Conservation (phyloP, 768 basidiomycete genomes). For the Boletus vermiculosoides region DNA sequence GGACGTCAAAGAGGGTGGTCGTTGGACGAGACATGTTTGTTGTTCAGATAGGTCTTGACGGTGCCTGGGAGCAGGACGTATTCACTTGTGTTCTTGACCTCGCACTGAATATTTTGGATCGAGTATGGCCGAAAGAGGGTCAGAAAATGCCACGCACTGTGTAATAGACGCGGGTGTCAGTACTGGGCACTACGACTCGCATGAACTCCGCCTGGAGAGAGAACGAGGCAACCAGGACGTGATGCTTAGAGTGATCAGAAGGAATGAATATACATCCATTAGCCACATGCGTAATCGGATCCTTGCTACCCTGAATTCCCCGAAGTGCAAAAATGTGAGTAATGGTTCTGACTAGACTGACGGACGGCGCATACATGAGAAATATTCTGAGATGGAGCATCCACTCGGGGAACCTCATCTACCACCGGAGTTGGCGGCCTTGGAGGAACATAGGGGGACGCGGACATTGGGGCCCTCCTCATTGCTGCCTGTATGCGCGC, state of each 20-base stretch:
- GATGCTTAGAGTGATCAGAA: slow-evolving; percentile 10
- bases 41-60: slow-evolving; percentile 29
- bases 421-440: background rate
- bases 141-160: slow-evolving; percentile 7
- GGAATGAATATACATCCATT: slow-evolving; percentile 16
- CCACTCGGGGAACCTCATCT: background rate
- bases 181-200: slow-evolving; percentile 22
- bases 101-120: slow-evolving; percentile 11
- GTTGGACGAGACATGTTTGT: slow-evolving; percentile 27
- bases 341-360: background rate
- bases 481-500: too few relatives aligned
- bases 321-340: background rate
- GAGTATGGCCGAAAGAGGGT: background rate
- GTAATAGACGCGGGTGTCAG: slow-evolving; percentile 20
- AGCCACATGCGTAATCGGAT: slow-evolving; percentile 20
- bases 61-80: slow-evolving; percentile 29
- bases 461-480: too few relatives aligned
- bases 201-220: slow-evolving; percentile 23
- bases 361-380: slow-evolving; percentile 2
- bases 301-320: slow-evolving; percentile 13
- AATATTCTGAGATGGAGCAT: background rate
- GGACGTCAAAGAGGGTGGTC: background rate
- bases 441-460: background rate
- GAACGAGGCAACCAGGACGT: slow-evolving; percentile 23
- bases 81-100: slow-evolving; percentile 27